Percentiles rank a stretch among this genome's conserved stretches.
phyloP scores from a whole-genome alignment of 345 rosid species.

The Leavenworthia alabamica region DNA sequence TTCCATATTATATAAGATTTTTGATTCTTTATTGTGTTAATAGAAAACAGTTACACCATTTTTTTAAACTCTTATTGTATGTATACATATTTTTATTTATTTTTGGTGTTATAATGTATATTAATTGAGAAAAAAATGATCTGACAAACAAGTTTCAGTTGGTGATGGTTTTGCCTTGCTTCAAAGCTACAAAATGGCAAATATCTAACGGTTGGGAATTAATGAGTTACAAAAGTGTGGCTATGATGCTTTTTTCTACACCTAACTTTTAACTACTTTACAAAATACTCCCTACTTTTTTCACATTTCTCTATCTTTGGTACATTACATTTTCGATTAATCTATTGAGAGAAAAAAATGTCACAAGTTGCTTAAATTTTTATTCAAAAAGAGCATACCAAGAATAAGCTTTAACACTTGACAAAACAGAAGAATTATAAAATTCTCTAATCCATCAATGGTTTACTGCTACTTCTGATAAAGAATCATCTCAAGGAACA shows the following conservation, averaged over 20 bases:
- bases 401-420: background rate
- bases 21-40: conserved; percentile 26
- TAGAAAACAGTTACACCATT: conserved; percentile 14
- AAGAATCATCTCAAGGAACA: conserved; percentile 21
- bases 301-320: background rate
- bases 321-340: background rate
- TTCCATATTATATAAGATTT: background rate
- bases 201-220: conserved; percentile 26
- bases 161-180: conserved; percentile 26
- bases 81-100: background rate
- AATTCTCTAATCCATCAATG: conserved; percentile 3
- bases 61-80: background rate
- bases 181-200: conserved; percentile 1
- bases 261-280: background rate
- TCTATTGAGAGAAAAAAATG: background rate
- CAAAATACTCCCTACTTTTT: background rate
- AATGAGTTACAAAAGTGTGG: background rate
- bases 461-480: background rate
- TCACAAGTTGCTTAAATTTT: conserved; percentile 9
- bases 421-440: background rate
- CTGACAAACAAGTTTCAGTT: background rate
- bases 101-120: background rate
- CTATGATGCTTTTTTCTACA: background rate
- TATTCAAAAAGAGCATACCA: conserved; percentile 13
- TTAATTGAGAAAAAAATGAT: background rate